A percentile compares a stretch with the other conserved stretches of the same genome.
Conservation (phyloP, 768 basidiomycete genomes). For the Mycena crocata region DNA sequence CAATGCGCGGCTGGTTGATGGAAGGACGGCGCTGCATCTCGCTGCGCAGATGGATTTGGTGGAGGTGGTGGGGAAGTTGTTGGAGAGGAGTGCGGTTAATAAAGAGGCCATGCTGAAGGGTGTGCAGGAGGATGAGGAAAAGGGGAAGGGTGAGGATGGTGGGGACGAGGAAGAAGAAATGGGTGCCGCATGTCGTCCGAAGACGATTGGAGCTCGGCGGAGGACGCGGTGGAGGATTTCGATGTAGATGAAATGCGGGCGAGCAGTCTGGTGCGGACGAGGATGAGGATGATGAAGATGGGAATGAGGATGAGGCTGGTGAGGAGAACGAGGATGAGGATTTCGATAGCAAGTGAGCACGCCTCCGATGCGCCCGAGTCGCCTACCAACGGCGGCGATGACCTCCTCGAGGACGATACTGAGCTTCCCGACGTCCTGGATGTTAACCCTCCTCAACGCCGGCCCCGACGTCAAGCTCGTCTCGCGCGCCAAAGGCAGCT, state of each 20-base stretch:
- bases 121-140: slow-evolving; percentile 40
- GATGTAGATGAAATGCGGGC: slow-evolving; percentile 36
- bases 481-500: slow-evolving; percentile 39
- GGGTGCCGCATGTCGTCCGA: slow-evolving; percentile 52
- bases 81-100: slow-evolving; percentile 60
- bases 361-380: too few relatives aligned
- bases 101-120: too few relatives aligned
- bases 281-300: too few relatives aligned
- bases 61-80: slow-evolving; percentile 57
- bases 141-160: slow-evolving; percentile 18
- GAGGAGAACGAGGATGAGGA: too few relatives aligned
- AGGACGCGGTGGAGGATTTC: slow-evolving; percentile 44
- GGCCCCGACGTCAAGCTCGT: slow-evolving; percentile 58
- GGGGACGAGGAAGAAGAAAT: background rate
- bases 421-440: slow-evolving; percentile 66
- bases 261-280: too few relatives aligned
- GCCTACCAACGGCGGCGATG: slow-evolving; percentile 40
- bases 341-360: too few relatives aligned
- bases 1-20: slow-evolving; percentile 66
- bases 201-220: slow-evolving; percentile 63
- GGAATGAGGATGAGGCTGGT: too few relatives aligned
- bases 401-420: slow-evolving; percentile 60
- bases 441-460: slow-evolving; percentile 57
- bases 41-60: slow-evolving; percentile 61
- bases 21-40: slow-evolving; percentile 64